These are phyloP conservation scores for Plasmodium sp. DNA, from an alignment of 169 alveolate genomes.

Conservation along the genomic window DNA sequence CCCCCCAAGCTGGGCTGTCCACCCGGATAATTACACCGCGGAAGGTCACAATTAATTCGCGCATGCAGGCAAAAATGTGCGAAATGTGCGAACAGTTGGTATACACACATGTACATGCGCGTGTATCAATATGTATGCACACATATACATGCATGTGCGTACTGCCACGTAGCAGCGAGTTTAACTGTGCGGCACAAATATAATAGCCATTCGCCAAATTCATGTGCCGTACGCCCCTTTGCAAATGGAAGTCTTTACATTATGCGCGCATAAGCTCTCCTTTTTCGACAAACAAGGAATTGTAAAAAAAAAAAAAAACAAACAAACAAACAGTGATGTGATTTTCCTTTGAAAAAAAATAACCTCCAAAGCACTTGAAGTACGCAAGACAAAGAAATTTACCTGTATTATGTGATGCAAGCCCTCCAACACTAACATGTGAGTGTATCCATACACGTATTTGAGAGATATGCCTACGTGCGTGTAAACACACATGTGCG, in stretches of 20 bases:
- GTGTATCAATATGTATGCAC: conserved; percentile 11
- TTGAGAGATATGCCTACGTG: not conserved
- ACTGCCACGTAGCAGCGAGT: not conserved
- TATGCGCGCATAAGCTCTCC: not conserved
- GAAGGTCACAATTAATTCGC: not conserved
- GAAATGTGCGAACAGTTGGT: not conserved
- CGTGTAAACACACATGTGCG: not conserved
- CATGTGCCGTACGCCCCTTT: not conserved
- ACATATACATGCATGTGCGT: not conserved
- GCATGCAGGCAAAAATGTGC: not conserved
- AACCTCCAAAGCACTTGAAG: not conserved
- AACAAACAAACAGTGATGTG: not conserved
- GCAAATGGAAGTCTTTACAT: not conserved
- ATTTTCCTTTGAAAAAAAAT: not conserved
- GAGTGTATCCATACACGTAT: not conserved
- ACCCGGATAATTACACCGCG: not conserved
- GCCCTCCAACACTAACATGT: not conserved
- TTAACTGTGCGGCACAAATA: not conserved
- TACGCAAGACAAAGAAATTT: not conserved
- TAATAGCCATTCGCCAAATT: not conserved
- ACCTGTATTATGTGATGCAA: not conserved
- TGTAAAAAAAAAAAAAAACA: not conserved
- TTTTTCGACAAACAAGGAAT: not conserved
- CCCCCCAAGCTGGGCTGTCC: conserved; percentile 3
- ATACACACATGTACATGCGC: not conserved